Evolutionary conservation across 2,329 filamentous ascomycete species (phyloP).

Genomic region (Pestalotiopsis sp.): DNA sequence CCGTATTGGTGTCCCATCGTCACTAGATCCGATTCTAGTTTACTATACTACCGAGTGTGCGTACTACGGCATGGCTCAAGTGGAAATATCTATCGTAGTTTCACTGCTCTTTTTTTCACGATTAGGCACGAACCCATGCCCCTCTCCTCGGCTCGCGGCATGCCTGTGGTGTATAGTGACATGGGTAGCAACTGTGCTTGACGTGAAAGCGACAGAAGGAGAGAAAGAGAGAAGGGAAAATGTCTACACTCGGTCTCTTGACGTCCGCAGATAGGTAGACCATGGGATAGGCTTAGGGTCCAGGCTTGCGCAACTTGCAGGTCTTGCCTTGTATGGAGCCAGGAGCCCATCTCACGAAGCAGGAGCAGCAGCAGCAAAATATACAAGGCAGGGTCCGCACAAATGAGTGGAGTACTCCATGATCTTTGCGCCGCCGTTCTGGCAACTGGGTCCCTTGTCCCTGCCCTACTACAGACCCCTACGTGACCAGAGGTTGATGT

Average conservation of each 20-base stretch:
- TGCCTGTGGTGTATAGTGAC: not conserved
- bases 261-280: not conserved
- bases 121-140: slow-evolving; percentile 5
- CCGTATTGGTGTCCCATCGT: not conserved
- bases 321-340: not conserved
- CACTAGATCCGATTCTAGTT: not conserved
- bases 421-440: slow-evolving; percentile 22
- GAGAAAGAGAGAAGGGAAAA: not conserved
- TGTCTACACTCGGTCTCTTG: not conserved
- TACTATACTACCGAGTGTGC: not conserved
- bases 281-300: not conserved
- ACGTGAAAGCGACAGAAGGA: not conserved
- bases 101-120: not conserved
- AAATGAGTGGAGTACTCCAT: slow-evolving; percentile 5
- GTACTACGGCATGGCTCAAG: not conserved
- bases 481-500: slow-evolving; percentile 27
- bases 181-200: not conserved
- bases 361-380: not conserved
- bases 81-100: not conserved
- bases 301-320: not conserved
- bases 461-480: slow-evolving; percentile 21
- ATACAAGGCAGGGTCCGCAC: not conserved
- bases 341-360: not conserved
- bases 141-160: not conserved
- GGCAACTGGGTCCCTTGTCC: slow-evolving; percentile 18